phyloP scores from a whole-genome alignment of 202 grass and related monocot species.

The Schoenoplectus tabernaemontani region DNA sequence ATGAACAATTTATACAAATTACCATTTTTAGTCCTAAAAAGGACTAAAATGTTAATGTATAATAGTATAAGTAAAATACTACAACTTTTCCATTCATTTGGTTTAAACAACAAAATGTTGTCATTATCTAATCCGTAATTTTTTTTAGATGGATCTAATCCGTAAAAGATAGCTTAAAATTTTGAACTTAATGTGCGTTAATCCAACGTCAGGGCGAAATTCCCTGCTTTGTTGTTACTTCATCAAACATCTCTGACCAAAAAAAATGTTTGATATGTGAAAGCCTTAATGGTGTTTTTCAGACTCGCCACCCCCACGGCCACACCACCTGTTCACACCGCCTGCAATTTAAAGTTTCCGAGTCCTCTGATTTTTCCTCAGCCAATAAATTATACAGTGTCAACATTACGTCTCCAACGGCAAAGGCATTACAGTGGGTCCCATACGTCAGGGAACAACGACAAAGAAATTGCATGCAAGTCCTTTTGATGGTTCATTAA shows the following conservation, averaged over 20 bases:
- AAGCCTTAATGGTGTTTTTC: background rate
- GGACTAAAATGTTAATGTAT: no score
- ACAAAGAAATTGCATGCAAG: background rate
- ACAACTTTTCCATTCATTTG: no score
- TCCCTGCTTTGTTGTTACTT: no score
- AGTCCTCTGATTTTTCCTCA: background rate
- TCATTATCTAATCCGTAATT: no score
- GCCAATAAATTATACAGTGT: background rate
- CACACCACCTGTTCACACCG: background rate
- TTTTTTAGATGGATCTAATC: no score
- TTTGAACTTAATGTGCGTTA: no score
- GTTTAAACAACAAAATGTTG: no score
- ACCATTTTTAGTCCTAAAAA: no score
- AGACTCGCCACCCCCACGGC: background rate
- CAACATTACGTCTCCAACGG: background rate
- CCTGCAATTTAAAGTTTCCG: background rate
- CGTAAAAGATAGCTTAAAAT: no score
- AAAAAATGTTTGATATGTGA: background rate
- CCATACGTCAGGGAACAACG: background rate
- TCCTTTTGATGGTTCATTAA: constrained; percentile 15
- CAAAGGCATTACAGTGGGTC: background rate
- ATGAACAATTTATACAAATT: no score
- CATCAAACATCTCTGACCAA: no score
- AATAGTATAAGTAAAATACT: no score
- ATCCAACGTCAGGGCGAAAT: background rate